Percentiles rank a stretch among this genome's conserved stretches.
Conservation (phyloP, 2,329 filamentous ascomycete species). For the Colletotrichum sp. region DNA sequence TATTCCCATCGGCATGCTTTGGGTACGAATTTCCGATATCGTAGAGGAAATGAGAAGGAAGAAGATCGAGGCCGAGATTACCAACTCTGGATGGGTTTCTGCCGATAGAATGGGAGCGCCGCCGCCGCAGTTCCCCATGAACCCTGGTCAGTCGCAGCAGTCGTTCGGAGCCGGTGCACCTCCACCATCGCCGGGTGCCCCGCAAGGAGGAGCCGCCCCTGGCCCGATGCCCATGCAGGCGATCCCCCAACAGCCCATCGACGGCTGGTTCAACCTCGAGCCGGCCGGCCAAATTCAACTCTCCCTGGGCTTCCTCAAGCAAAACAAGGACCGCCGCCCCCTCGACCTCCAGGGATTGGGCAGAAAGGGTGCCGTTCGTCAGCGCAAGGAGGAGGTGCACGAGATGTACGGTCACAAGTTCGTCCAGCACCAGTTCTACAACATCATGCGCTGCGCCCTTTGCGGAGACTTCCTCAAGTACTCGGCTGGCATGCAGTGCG, state of each 20-base stretch:
- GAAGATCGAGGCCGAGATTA: constrained; percentile 95
- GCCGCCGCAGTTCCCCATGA: constrained; percentile 65
- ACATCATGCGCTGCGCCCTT: constrained; percentile 98
- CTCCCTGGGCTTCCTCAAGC: constrained; percentile 90
- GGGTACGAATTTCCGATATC: constrained; percentile 96
- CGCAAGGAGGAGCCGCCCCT: constrained; percentile 33
- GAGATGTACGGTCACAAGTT: constrained; percentile 99
- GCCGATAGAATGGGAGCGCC: constrained; percentile 87
- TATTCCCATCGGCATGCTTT: constrained; percentile 91
- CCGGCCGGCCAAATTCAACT: constrained; percentile 92
- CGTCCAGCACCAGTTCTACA: constrained; percentile 98
- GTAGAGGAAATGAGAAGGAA: constrained; percentile 97
- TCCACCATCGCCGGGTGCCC: constrained; percentile 45
- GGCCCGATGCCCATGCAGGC: constrained; percentile 42
- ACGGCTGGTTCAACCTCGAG: constrained; percentile 97
- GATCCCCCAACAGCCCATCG: constrained; percentile 69
- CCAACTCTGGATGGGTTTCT: constrained; percentile 94
- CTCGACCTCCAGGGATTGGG: constrained; percentile 91
- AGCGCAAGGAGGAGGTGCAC: constrained; percentile 97
- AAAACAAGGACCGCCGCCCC: constrained; percentile 79
- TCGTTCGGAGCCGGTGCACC: constrained; percentile 44
- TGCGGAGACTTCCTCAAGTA: constrained; percentile 99
- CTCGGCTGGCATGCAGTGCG: constrained; percentile 97
- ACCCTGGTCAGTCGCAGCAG: constrained; percentile 44
- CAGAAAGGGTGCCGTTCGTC: constrained; percentile 93